Evolutionary conservation across 257 asterid genomes (phyloP).

Genomic region (Capsicum rhomboideum): DNA sequence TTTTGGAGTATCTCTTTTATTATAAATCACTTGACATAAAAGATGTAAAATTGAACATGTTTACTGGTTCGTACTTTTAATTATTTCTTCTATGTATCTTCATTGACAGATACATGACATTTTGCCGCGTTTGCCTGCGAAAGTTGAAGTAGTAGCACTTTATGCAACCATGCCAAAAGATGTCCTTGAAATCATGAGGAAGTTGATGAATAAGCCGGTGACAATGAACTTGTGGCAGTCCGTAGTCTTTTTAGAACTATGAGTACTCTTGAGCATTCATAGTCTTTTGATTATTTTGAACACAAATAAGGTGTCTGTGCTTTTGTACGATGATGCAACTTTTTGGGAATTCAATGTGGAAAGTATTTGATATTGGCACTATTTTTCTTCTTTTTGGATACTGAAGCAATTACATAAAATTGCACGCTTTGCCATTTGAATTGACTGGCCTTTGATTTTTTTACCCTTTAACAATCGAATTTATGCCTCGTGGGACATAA

Average conservation of each 20-base stretch:
- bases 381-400: neutral
- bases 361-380: neutral
- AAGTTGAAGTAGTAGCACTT: neutral
- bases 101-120: neutral
- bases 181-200: neutral
- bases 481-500: neutral
- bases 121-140: neutral
- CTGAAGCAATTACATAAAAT: neutral
- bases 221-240: neutral
- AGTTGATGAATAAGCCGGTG: neutral
- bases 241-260: neutral
- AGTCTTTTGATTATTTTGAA: neutral
- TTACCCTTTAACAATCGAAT: neutral
- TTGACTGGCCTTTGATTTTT: neutral
- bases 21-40: neutral
- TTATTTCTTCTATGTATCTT: neutral
- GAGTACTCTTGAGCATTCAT: neutral
- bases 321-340: neutral
- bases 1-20: no score
- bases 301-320: neutral
- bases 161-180: neutral
- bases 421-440: neutral
- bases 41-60: neutral
- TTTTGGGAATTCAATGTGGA: neutral
- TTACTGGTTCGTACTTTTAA: neutral